Conservation (phyloP, 768 basidiomycete species). For the Agrocybe pediades region DNA sequence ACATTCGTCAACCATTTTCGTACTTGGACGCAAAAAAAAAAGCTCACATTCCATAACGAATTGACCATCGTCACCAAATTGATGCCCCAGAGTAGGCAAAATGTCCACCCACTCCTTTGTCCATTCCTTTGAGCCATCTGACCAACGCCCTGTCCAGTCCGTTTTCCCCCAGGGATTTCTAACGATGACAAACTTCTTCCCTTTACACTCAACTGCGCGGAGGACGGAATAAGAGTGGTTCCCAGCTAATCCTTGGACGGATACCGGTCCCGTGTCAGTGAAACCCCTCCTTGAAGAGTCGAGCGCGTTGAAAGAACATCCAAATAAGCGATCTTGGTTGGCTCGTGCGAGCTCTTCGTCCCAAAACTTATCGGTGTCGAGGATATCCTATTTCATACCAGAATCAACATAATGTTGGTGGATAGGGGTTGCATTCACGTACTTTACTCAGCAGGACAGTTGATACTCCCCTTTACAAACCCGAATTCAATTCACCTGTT, state of each 20-base stretch:
- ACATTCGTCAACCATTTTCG: background rate
- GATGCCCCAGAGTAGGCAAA: constrained; percentile 38
- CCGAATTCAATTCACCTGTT: background rate
- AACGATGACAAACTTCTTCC: constrained; percentile 50
- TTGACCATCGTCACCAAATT: constrained; percentile 49
- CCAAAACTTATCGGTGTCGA: constrained; percentile 55
- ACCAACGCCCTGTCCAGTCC: constrained; percentile 53
- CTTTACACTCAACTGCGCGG: constrained; percentile 42
- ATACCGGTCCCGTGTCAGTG: constrained; percentile 15
- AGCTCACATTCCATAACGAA: constrained; percentile 31
- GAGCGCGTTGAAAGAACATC: constrained; percentile 46
- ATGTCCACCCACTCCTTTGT: constrained; percentile 46
- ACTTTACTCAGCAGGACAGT: constrained; percentile 44
- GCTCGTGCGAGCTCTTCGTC: constrained; percentile 50
- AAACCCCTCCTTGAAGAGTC: constrained; percentile 33
- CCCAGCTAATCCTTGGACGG: constrained; percentile 39
- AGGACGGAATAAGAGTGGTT: constrained; percentile 52
- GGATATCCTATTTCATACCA: constrained; percentile 37
- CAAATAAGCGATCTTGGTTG: constrained; percentile 54
- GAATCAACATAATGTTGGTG: background rate
- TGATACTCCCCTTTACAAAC: constrained; percentile 42
- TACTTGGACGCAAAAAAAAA: background rate
- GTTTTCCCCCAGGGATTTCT: constrained; percentile 53
- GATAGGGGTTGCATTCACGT: constrained; percentile 12
- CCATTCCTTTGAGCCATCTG: constrained; percentile 53